phyloP scores from a whole-genome alignment of 2,329 filamentous ascomycete species.

The Pseudogymnoascus sp. region DNA sequence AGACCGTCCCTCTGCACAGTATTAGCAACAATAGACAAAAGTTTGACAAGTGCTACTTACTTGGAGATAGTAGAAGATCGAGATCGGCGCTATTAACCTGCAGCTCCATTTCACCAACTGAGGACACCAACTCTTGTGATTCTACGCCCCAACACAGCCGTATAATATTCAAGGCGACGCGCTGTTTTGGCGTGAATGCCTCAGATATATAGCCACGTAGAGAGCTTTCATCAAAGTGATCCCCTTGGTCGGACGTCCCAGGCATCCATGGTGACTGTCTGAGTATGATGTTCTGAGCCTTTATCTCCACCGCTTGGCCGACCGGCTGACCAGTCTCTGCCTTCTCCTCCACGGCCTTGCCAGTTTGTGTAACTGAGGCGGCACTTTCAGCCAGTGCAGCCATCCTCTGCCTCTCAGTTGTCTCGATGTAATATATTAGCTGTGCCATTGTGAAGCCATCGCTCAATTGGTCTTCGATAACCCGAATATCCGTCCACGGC shows the following conservation, averaged over 20 bases:
- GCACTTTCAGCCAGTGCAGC: slow-evolving; percentile 4
- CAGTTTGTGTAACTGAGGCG: not conserved
- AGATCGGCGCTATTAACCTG: slow-evolving; percentile 23
- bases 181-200: slow-evolving; percentile 28
- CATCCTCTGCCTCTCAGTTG: slow-evolving; percentile 1
- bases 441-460: slow-evolving; percentile 28
- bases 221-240: slow-evolving; percentile 22
- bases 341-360: not conserved
- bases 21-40: not conserved
- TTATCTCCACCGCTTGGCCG: not conserved
- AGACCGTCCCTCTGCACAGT: slow-evolving; percentile 17
- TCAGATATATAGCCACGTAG: slow-evolving; percentile 25
- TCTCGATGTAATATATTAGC: slow-evolving; percentile 24
- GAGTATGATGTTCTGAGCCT: slow-evolving; percentile 15
- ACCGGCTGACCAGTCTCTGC: not conserved
- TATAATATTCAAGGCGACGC: slow-evolving; percentile 23
- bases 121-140: slow-evolving; percentile 25
- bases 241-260: slow-evolving; percentile 21
- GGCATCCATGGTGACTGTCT: slow-evolving; percentile 27
- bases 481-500: slow-evolving; percentile 26
- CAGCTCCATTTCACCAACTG: slow-evolving; percentile 29
- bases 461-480: slow-evolving; percentile 24
- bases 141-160: slow-evolving; percentile 29
- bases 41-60: slow-evolving; percentile 20
- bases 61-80: slow-evolving; percentile 23